These are phyloP conservation scores for Kuraishia ogatae DNA, from an alignment of 805 yeast species.

Conservation along the genomic window DNA sequence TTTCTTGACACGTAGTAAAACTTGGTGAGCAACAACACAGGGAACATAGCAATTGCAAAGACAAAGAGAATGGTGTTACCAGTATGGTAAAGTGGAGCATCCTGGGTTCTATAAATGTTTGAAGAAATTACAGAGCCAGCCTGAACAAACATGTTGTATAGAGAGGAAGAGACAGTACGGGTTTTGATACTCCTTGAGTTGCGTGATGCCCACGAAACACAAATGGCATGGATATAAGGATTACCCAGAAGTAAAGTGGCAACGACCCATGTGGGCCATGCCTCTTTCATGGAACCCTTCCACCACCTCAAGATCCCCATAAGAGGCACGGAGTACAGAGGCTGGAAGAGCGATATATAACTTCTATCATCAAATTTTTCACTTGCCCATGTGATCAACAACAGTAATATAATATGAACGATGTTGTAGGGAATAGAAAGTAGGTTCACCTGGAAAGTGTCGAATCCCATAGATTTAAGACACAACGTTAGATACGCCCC, in stretches of 20 bases:
- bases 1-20: conserved; percentile 33
- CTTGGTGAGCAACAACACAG: conserved; percentile 21
- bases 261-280: conserved; percentile 7
- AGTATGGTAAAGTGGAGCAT: conserved; percentile 48
- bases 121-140: conserved; percentile 44
- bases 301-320: conserved; percentile 5
- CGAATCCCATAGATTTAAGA: conserved; percentile 40
- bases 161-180: conserved; percentile 56
- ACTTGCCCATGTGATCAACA: conserved; percentile 26
- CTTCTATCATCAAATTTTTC: conserved; percentile 22
- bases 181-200: conserved; percentile 57
- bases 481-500: conserved; percentile 38
- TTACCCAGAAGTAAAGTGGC: conserved; percentile 26
- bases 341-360: not conserved
- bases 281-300: conserved; percentile 5
- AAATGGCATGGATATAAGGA: conserved; percentile 47
- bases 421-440: conserved; percentile 42
- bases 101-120: conserved; percentile 48
- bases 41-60: conserved; percentile 23
- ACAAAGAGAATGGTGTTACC: conserved; percentile 42
- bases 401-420: conserved; percentile 25
- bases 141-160: conserved; percentile 59
- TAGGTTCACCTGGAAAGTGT: conserved; percentile 42
- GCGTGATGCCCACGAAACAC: conserved; percentile 52
- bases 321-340: not conserved